Conservation (phyloP, 2,329 filamentous ascomycete species). For the Phaeosphaeria sp. region DNA sequence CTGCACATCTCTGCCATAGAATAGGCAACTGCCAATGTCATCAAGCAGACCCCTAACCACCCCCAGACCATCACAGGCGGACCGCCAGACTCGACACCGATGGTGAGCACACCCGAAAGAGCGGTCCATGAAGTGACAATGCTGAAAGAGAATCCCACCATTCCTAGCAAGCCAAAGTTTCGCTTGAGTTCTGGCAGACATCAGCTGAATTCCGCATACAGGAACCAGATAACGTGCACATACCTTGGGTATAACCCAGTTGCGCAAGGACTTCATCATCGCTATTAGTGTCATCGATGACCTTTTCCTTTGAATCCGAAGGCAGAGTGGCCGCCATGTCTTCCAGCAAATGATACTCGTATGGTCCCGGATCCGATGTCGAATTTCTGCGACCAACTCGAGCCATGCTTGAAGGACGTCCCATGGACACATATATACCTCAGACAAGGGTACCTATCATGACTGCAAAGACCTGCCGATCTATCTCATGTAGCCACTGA, state of each 20-base stretch:
- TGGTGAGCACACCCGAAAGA: constrained; percentile 62
- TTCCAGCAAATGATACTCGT: not conserved
- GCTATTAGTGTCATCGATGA: constrained; percentile 26
- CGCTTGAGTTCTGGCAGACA: constrained; percentile 59
- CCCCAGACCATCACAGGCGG: constrained; percentile 66
- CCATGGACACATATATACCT: not conserved
- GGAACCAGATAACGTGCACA: not conserved
- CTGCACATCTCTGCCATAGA: constrained; percentile 66
- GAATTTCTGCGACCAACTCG: not conserved
- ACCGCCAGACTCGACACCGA: constrained; percentile 62
- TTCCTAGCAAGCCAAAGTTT: constrained; percentile 62
- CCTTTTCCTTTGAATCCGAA: constrained; percentile 31
- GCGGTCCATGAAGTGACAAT: constrained; percentile 67
- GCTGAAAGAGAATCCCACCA: constrained; percentile 66
- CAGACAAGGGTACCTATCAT: not conserved
- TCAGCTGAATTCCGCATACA: constrained; percentile 2
- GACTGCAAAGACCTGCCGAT: not conserved
- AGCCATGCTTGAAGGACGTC: not conserved
- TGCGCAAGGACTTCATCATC: constrained; percentile 51
- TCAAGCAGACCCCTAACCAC: constrained; percentile 60
- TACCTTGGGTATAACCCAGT: constrained; percentile 51
- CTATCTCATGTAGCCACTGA: constrained; percentile 3
- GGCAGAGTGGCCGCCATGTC: constrained; percentile 16
- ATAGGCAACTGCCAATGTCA: constrained; percentile 61
- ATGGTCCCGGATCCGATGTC: not conserved